Evolutionary conservation across 495 filamentous ascomycete genomes (phyloP).

Genomic region (Hyaloscypha bicolor): DNA sequence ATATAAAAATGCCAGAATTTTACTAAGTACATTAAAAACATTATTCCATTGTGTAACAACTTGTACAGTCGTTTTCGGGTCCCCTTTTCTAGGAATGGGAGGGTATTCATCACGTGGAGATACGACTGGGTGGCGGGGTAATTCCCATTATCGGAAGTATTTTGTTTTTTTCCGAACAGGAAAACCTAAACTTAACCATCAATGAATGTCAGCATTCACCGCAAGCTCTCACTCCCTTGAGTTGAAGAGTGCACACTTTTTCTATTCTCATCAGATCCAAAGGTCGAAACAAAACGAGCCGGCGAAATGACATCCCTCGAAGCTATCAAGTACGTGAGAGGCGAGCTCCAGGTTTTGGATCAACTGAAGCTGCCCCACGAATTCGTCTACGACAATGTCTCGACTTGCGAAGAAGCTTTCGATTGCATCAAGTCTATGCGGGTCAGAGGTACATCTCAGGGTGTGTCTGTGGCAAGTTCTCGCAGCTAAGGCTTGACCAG

Average conservation of each 20-base stretch:
- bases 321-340: slow-evolving; percentile 83
- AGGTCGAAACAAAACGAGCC: background rate
- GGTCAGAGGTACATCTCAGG: slow-evolving; percentile 60
- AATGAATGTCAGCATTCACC: background rate
- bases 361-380: slow-evolving; percentile 89
- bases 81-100: no score
- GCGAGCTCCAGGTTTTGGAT: slow-evolving; percentile 82
- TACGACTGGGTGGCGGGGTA: background rate
- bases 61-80: no score
- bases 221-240: background rate
- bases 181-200: background rate
- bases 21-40: no score
- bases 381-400: slow-evolving; percentile 75
- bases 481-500: slow-evolving; percentile 32
- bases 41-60: no score
- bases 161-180: background rate
- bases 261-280: background rate
- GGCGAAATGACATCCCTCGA: slow-evolving; percentile 54
- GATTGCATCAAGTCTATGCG: slow-evolving; percentile 93
- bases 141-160: background rate
- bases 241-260: background rate
- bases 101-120: background rate
- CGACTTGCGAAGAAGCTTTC: slow-evolving; percentile 80
- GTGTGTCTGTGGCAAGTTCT: background rate
- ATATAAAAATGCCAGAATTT: background rate